Base-by-base conservation (phyloP, 2,329 filamentous ascomycete species). In the Aspergillus floridensis region DNA sequence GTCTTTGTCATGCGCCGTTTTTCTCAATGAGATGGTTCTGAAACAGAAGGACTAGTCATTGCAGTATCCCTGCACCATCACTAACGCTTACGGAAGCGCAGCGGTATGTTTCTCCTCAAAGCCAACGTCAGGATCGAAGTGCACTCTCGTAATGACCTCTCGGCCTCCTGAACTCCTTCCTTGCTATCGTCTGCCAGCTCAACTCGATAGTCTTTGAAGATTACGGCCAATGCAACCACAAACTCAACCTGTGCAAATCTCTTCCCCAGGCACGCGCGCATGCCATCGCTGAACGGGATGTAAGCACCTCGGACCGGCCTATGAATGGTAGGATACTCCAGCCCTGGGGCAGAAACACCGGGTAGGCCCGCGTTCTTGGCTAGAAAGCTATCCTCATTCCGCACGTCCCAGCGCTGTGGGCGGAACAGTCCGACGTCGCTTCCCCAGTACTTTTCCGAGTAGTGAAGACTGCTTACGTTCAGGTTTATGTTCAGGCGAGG, bases 191-290 rank as follows among this genome's bases (percentile, higher is more conserved):
- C 49, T 6, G 24, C 60, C 21, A 68, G 49, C 16, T 61, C 57
- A 21, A 67, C 59, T 2, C 53, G 56, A 57, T 64, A 69, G 24
- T 60, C 19, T n/a, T 59, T 56, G 22, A 65, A 60, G 1, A 68
- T 19, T 7, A 63, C 50, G 2, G 62, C 48, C 26, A 68, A 14
- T 2, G 58, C 49, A 3, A 57, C 65, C 8, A 68, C 64, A 31
- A 69, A 65, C 49, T 71, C 68, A 7, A 68, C 67, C 53, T 70
- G 67, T 2, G 68, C 60, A 24, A 70, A 70, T 31, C 63, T 68
- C 59, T 64, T 67, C 5, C 68, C 68, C 12, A 69, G 19, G 46
- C 68, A 71, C 8, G 54, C 62, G 3, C 64, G 60, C 5, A 56
- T 35, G 1, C 68, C 68, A 21, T 68, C 68, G 38, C 66, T 68